Percentiles rank a stretch among this genome's conserved stretches.
phyloP scores from a whole-genome alignment of 139 green algal genomes.

The Trebouxia sp. region DNA sequence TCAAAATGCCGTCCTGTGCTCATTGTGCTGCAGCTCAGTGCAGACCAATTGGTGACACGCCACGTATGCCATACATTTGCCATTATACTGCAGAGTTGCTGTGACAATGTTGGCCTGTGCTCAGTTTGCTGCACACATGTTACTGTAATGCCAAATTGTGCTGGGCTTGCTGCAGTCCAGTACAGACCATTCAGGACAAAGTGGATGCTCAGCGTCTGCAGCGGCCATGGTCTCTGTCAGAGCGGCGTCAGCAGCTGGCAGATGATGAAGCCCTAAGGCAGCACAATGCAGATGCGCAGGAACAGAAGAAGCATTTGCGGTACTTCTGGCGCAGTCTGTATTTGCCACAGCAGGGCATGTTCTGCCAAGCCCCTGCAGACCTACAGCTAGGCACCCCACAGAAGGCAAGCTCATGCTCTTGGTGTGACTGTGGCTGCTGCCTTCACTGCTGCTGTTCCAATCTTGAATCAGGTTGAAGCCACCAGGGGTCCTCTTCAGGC shows the following conservation, averaged over 20 bases:
- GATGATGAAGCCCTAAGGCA: conserved; percentile 50
- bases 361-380: conserved; percentile 68
- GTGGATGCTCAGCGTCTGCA: conserved; percentile 38
- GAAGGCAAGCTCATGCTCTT: background rate
- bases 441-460: too few relatives aligned
- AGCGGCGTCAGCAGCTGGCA: conserved; percentile 47
- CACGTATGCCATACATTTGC: too few relatives aligned
- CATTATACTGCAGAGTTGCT: too few relatives aligned
- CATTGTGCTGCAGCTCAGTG: too few relatives aligned
- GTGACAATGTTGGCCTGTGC: too few relatives aligned
- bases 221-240: conserved; percentile 42
- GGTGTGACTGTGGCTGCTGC: background rate
- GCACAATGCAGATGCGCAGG: conserved; percentile 43
- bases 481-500: too few relatives aligned
- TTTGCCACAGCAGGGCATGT: conserved; percentile 83
- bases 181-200: conserved; percentile 37
- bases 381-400: conserved; percentile 52
- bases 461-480: too few relatives aligned
- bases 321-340: conserved; percentile 85
- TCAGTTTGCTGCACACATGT: too few relatives aligned
- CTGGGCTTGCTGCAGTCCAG: conserved; percentile 16
- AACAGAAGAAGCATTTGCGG: conserved; percentile 43
- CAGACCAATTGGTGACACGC: too few relatives aligned
- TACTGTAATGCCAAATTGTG: too few relatives aligned
- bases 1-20: too few relatives aligned